Evolutionary conservation across 2,329 filamentous ascomycete genomes (phyloP).

Genomic region (Leptographium procerum): DNA sequence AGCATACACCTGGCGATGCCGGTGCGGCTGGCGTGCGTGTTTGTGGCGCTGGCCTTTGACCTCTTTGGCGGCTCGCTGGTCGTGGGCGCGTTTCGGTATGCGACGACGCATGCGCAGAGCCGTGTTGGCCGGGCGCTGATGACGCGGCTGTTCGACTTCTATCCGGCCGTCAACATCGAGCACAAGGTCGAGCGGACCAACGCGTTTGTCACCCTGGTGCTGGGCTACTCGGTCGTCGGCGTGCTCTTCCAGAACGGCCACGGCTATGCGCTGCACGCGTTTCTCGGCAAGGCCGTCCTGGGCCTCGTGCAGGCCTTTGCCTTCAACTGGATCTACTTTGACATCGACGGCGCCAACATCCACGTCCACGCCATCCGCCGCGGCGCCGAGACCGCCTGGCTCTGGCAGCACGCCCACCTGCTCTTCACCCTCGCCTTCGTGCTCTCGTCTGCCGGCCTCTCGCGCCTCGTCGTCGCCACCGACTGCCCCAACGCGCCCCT

Average conservation of each 20-base stretch:
- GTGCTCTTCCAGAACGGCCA: constrained; percentile 45
- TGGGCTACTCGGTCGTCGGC: constrained; percentile 52
- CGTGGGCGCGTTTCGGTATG: constrained; percentile 26
- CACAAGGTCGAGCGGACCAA: constrained; percentile 53
- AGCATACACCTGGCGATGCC: constrained; percentile 46
- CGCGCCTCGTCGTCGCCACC: constrained; percentile 45
- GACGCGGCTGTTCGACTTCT: constrained; percentile 41
- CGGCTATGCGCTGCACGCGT: constrained; percentile 41
- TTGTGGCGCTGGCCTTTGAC: constrained; percentile 43
- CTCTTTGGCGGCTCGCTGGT: constrained; percentile 33
- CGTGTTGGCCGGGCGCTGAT: constrained; percentile 16
- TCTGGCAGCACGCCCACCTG: constrained; percentile 47
- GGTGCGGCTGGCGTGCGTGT: constrained; percentile 42
- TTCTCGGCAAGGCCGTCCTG: constrained; percentile 51
- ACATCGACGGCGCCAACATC: constrained; percentile 46
- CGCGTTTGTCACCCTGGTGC: constrained; percentile 53
- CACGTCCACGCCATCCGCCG: constrained; percentile 50
- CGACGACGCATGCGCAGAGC: constrained; percentile 10
- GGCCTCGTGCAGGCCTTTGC: constrained; percentile 46
- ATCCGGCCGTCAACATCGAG: constrained; percentile 53
- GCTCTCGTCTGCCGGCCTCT: constrained; percentile 45
- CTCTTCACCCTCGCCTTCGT: constrained; percentile 54
- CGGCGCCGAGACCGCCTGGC: constrained; percentile 22
- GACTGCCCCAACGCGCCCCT: constrained; percentile 38
- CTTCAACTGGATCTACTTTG: constrained; percentile 55